Conservation (phyloP, 257 asterid genomes). For the Perilla frutescens region DNA sequence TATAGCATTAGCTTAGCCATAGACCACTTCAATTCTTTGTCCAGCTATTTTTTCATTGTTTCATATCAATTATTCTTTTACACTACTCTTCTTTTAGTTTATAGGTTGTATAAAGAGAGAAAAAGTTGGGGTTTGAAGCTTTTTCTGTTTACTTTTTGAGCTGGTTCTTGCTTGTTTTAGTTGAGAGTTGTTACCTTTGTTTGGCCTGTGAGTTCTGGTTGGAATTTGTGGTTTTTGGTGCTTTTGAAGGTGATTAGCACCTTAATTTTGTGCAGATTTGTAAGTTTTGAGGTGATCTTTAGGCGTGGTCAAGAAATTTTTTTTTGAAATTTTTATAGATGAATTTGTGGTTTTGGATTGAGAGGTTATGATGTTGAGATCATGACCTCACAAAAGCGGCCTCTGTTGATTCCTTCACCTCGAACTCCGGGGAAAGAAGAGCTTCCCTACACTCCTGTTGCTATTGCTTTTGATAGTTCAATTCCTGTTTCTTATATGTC, state of each 20-base stretch:
- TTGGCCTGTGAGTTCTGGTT: constrained; percentile 21
- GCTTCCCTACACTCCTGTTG: constrained; percentile 44
- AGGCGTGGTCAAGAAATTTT: constrained; percentile 26
- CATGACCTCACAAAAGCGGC: constrained; percentile 47
- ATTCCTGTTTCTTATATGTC: constrained; percentile 35
- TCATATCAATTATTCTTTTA: constrained; percentile 17
- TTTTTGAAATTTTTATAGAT: not conserved
- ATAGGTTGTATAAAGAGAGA: not conserved
- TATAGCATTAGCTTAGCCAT: constrained; percentile 32
- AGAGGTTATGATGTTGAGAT: constrained; percentile 40
- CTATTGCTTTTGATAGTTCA: constrained; percentile 47
- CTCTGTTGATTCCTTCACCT: constrained; percentile 50
- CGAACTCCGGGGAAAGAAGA: constrained; percentile 41
- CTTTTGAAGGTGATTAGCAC: constrained; percentile 38
- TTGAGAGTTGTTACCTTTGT: not conserved
- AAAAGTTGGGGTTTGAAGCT: constrained; percentile 8
- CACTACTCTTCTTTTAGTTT: constrained; percentile 12
- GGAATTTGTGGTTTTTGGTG: constrained; percentile 11
- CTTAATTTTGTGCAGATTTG: constrained; percentile 34
- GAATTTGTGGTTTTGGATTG: constrained; percentile 24
- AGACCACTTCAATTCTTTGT: constrained; percentile 22
- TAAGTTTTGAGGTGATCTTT: constrained; percentile 20
- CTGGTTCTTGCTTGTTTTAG: constrained; percentile 26
- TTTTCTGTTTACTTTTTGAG: not conserved
- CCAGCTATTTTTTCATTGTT: constrained; percentile 28